Percentiles rank a stretch among this genome's conserved stretches.
Evolutionary conservation across 441 rosid species (phyloP).

Genomic region (Lepidium campestre): DNA sequence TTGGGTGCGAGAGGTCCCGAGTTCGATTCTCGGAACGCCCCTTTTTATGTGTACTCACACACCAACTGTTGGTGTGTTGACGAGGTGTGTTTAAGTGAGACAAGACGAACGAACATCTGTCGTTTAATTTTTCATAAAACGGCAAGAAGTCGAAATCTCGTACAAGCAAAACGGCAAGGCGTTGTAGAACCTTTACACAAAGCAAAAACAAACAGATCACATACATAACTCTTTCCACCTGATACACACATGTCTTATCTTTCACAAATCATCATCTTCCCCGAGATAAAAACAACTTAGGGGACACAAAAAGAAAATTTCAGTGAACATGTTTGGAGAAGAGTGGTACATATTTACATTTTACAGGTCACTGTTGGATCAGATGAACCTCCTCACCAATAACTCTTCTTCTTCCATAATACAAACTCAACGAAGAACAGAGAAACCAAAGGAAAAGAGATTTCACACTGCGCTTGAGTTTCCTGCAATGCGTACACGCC

Average conservation of each 20-base stretch:
- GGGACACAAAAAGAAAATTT: not conserved
- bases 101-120: too few species aligned
- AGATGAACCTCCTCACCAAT: not conserved
- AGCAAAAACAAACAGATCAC: not conserved
- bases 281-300: not conserved
- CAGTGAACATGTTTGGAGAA: conserved; percentile 3
- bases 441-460: conserved; percentile 3
- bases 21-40: conserved; percentile 83
- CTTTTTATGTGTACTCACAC: too few species aligned
- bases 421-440: conserved; percentile 6
- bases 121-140: too few species aligned
- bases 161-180: not conserved
- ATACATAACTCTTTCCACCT: not conserved
- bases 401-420: not conserved
- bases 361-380: conserved; percentile 1
- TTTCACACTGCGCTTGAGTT: conserved; percentile 49
- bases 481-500: conserved; percentile 52
- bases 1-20: conserved; percentile 92
- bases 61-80: too few species aligned
- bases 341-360: conserved; percentile 14
- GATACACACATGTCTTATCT: not conserved
- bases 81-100: too few species aligned
- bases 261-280: not conserved
- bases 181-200: not conserved
- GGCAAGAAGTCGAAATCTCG: too few species aligned